phyloP scores from a whole-genome alignment of 2,329 filamentous ascomycete species.

The Cercospora berteroae region DNA sequence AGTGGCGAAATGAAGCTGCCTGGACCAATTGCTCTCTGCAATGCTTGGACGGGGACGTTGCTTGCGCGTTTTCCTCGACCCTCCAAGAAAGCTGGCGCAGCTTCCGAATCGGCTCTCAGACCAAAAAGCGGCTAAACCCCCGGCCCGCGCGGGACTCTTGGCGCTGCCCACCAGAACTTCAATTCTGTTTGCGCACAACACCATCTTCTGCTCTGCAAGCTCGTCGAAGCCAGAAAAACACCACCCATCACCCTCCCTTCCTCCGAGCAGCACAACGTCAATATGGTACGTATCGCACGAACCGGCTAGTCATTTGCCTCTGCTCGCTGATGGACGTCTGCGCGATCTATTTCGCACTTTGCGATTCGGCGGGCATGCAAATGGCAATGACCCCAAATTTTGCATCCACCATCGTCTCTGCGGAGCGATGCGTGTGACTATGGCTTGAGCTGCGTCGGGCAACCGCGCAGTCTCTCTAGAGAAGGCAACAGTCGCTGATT shows the following conservation, averaged over 20 bases:
- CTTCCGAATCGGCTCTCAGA: not conserved
- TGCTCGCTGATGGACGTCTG: constrained; percentile 27
- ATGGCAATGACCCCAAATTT: constrained; percentile 21
- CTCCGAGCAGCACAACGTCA: constrained; percentile 20
- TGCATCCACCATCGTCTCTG: constrained; percentile 28
- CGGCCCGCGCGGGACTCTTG: not conserved
- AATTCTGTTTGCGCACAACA: constrained; percentile 5
- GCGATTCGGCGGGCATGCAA: constrained; percentile 26
- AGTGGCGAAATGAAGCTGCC: constrained; percentile 3
- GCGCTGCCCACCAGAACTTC: constrained; percentile 8
- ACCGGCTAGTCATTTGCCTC: constrained; percentile 24
- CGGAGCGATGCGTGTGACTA: constrained; percentile 31
- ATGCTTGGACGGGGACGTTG: not conserved
- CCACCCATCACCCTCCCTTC: constrained; percentile 7
- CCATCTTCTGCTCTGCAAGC: constrained; percentile 14
- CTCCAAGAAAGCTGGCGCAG: not conserved
- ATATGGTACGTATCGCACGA: constrained; percentile 29
- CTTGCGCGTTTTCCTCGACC: not conserved
- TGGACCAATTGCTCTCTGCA: not conserved
- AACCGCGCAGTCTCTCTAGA: constrained; percentile 74
- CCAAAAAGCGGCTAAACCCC: not conserved
- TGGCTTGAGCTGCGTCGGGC: constrained; percentile 54
- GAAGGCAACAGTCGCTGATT: constrained; percentile 90
- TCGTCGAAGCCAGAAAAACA: constrained; percentile 16
- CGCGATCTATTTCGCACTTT: constrained; percentile 15